Percentiles rank a stretch among this genome's conserved stretches.
Evolutionary conservation across 352 stramenopile genomes (phyloP).

Genomic region (Peronospora tabacina): DNA sequence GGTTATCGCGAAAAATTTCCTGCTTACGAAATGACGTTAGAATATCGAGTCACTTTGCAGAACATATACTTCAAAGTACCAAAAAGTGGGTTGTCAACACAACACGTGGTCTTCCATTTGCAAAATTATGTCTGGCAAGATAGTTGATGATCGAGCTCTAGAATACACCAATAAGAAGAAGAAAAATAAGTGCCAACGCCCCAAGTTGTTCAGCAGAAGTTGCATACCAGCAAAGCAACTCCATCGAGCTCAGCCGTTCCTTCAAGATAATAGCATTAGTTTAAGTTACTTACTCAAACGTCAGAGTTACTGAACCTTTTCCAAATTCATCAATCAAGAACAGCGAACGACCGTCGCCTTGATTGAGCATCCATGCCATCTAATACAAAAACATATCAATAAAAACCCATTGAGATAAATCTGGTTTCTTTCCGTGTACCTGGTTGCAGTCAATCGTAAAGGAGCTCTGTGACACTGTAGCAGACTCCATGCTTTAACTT

Average conservation of each 20-base stretch:
- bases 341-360: slow-evolving; percentile 47
- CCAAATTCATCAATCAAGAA: slow-evolving; percentile 85
- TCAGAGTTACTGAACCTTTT: slow-evolving; percentile 45
- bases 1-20: slow-evolving; percentile 53
- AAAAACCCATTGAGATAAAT: not conserved
- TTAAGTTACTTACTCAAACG: not conserved
- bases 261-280: slow-evolving; percentile 13
- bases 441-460: slow-evolving; percentile 87
- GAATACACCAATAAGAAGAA: slow-evolving; percentile 2
- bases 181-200: slow-evolving; percentile 4
- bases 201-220: not conserved
- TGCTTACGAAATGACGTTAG: slow-evolving; percentile 13
- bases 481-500: slow-evolving; percentile 58
- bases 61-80: slow-evolving; percentile 40
- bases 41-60: not conserved
- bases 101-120: slow-evolving; percentile 37
- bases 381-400: slow-evolving; percentile 18
- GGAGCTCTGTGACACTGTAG: slow-evolving; percentile 65
- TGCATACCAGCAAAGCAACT: slow-evolving; percentile 58
- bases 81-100: slow-evolving; percentile 79
- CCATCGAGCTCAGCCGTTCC: slow-evolving; percentile 70
- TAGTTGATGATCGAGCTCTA: slow-evolving; percentile 44
- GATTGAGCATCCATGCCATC: slow-evolving; percentile 81
- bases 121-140: slow-evolving; percentile 29
- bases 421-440: slow-evolving; percentile 24